Base-by-base conservation (phyloP, 176 grass and related monocot genomes). In the Aegilops speltoides region DNA sequence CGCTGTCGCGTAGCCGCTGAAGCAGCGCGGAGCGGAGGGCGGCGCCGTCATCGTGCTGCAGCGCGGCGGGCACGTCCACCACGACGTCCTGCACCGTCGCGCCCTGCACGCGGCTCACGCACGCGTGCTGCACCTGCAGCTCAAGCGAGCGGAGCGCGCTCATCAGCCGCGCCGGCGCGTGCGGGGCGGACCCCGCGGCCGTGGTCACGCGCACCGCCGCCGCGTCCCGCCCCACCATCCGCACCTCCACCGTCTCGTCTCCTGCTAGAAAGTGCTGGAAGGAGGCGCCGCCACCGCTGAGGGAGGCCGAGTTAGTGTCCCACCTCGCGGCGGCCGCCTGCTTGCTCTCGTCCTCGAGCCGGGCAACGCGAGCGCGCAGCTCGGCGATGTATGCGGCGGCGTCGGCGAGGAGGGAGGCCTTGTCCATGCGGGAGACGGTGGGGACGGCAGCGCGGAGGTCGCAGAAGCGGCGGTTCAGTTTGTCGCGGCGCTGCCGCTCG, bases 361-460 rank as follows among this genome's bases (percentile, higher is more conserved):
- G 57, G 14, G 28, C 75, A 14, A 94, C 68, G n/a, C 76, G 81
- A 65, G 24, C 71, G 22, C 90, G 82, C 17, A 97, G 90, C 88
- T 97, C 92, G 19, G 85, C 80, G 56, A 97, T 97, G 89, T 97
- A 97, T 23, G 83, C 46, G 10, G 89, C 89, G 20, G 94, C 90
- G 78, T 97, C 94, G 10, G 88, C 79, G 64, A 97, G 90, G 31
- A 96, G 94, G n/a, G 94, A 94, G 3, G 94, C 92, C 89, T 97
- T 97, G 88, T 97, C 94, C 94, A 97, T 94, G 60, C 92, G 92
- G 4, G 92, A 97, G 40, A 97, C 92, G 32, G 93, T 92, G 11
- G 94, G 94, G 1, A 97, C 90, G 63, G 89, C 88, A 23, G 94
- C 93, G 6, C 94, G 89, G 46, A 97, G 94, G 25, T 85, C 91